Evolutionary conservation across 306 rosid species (phyloP).

Genomic region (Cyamopsis tetragonoloba): DNA sequence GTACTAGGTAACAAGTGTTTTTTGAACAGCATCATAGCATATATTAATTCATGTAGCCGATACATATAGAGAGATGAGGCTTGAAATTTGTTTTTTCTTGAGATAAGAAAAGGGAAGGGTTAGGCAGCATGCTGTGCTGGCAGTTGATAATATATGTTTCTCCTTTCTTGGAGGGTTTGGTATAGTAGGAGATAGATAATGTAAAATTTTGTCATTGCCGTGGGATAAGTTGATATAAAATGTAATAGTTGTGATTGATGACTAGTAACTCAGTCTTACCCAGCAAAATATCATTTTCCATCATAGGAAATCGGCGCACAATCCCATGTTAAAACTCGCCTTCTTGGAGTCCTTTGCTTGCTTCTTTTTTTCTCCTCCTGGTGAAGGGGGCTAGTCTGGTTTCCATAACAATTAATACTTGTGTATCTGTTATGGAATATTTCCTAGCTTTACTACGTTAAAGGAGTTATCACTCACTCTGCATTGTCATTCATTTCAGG

Average conservation of each 20-base stretch:
- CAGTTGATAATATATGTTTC: not conserved
- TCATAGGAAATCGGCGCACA: no score
- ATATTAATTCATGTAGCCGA: not conserved
- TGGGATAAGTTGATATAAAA: no score
- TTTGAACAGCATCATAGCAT: not conserved
- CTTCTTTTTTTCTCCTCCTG: not conserved
- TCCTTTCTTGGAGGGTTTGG: not conserved
- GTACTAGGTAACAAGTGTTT: not conserved
- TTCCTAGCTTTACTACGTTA: not conserved
- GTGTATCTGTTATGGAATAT: not conserved
- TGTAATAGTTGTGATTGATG: no score
- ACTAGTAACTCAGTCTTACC: no score
- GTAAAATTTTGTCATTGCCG: no score
- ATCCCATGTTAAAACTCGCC: no score
- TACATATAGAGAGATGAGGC: not conserved
- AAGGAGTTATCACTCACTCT: not conserved
- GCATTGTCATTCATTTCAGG: constrained; percentile 41
- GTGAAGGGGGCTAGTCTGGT: not conserved
- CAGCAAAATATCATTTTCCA: no score
- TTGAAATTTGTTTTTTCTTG: not conserved
- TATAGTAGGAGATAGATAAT: no score
- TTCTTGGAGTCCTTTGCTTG: not conserved
- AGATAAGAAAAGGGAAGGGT: no score
- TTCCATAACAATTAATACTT: not conserved
- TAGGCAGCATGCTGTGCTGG: not conserved